phyloP scores from a whole-genome alignment of 2,329 filamentous ascomycete genomes.

The Rutstroemia sp. region DNA sequence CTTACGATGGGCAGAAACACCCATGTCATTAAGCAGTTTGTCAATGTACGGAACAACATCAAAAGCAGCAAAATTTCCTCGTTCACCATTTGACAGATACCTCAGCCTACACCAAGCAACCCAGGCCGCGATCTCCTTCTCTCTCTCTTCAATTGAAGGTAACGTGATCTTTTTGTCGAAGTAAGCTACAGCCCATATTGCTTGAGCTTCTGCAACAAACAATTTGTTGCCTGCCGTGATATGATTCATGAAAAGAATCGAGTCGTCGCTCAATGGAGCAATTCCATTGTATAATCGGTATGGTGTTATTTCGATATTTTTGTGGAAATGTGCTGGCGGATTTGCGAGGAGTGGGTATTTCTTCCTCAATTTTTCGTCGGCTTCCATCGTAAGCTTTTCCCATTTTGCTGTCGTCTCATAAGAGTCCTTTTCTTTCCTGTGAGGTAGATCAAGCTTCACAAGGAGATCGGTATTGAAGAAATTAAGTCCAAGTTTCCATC shows the following conservation, averaged over 20 bases:
- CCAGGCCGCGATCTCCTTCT: slow-evolving; percentile 5
- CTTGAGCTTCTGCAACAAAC: slow-evolving; percentile 4
- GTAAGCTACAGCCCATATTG: slow-evolving; percentile 10
- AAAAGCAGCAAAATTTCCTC: slow-evolving; percentile 4
- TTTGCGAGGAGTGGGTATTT: slow-evolving; percentile 7
- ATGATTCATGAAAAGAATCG: slow-evolving; percentile 7
- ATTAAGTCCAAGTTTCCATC: slow-evolving; percentile 19
- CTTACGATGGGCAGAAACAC: background rate
- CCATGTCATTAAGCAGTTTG: background rate
- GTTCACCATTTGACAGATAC: slow-evolving; percentile 7
- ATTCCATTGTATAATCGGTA: slow-evolving; percentile 8
- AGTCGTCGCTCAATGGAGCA: slow-evolving; percentile 4
- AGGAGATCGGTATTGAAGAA: slow-evolving; percentile 21
- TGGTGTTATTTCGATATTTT: background rate
- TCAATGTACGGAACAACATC: slow-evolving; percentile 1
- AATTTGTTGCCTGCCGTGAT: slow-evolving; percentile 3
- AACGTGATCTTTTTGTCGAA: slow-evolving; percentile 2
- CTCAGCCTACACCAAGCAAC: slow-evolving; percentile 7
- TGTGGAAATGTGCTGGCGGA: slow-evolving; percentile 8
- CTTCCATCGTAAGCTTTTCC: slow-evolving; percentile 17
- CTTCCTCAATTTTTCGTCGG: background rate
- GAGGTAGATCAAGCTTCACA: slow-evolving; percentile 21
- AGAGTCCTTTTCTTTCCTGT: slow-evolving; percentile 14
- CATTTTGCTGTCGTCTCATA: slow-evolving; percentile 18
- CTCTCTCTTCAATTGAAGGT: slow-evolving; percentile 1